Evolutionary conservation across 2,329 filamentous ascomycete species (phyloP), one percentile per base, ranked within the genome.

Genomic region (Trichoderma guizhouense): DNA sequence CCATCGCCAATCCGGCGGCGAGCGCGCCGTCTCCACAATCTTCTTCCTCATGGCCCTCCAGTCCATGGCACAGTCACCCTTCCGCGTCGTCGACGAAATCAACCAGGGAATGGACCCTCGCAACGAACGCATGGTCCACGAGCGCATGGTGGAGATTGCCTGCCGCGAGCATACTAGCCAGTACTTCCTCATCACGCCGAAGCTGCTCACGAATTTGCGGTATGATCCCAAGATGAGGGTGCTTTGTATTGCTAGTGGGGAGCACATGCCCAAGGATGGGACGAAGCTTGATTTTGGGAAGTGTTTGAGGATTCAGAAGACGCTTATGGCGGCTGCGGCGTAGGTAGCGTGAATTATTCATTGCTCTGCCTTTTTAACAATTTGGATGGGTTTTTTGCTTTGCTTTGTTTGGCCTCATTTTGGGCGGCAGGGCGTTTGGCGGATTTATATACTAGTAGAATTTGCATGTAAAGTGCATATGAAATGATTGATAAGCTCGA

Each of bases 41-140:
- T 99, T 98, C 87, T 99, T 97, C 83, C 93, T 99, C 71, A 98
- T 99, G 95, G 94, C 96, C 6, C 88, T 99, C 30, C 96, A 99
- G 81, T 93, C 93, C 64, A 91, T 99, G 77, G 95, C 96, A 18
- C 92, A 94, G 77, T 94, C 95, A 4, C 96, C 96, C 1, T 99
- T 99, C 88, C 94, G 96, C 67, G 95, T 99, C 64, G 96, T 99
- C 72, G 96, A 99, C 82, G 96, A 99, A 84, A 99, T 99, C 86
- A 99, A 99, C 79, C 96, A 99, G 83, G 96, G 96, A 75, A 99
- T 99, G 96, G 96, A 99, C 81, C 96, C 95, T 57, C 91, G 96
- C 77, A 99, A 99, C 82, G 96, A 99, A 83, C 93, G 96, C 76
- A 97, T 98, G 89, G 95, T 99, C 18, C 96, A 99, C 83, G 94